These are phyloP conservation scores for Aspergillus flavus DNA, from an alignment of 2,329 filamentous ascomycete species.

Conservation along the genomic window DNA sequence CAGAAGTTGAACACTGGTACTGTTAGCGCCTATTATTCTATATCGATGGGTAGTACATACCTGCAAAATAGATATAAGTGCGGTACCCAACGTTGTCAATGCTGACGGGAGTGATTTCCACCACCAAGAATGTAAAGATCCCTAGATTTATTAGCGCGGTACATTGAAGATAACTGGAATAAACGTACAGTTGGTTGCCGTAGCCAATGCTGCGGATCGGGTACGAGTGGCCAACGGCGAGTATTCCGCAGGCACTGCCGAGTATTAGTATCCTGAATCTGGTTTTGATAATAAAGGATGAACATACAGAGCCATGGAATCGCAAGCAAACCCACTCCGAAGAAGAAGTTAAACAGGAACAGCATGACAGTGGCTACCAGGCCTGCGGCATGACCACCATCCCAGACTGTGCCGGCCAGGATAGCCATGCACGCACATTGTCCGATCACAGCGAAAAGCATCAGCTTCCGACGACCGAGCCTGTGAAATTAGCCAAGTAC, in stretches of 20 bases:
- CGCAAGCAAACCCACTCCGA: conserved; percentile 52
- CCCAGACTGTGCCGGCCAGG: conserved; percentile 48
- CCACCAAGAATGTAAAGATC: conserved; percentile 52
- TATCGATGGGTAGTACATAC: conserved; percentile 14
- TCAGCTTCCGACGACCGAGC: conserved; percentile 59
- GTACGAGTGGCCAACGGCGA: conserved; percentile 51
- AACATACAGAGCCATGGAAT: conserved; percentile 45
- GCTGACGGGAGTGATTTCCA: conserved; percentile 50
- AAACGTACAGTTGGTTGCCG: conserved; percentile 49
- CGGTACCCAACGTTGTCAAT: conserved; percentile 43
- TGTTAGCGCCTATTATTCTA: neutral
- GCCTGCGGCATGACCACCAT: conserved; percentile 41
- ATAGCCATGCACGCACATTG: conserved; percentile 55
- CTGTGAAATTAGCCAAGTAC: conserved; percentile 12
- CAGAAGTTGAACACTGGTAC: conserved; percentile 46
- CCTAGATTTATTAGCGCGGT: conserved; percentile 20
- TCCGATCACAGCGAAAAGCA: conserved; percentile 59
- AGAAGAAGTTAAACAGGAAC: conserved; percentile 59
- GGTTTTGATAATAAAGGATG: conserved; percentile 25
- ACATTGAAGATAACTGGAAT: conserved; percentile 3
- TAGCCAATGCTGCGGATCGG: conserved; percentile 52
- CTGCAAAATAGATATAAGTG: conserved; percentile 49
- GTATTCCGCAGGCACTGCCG: conserved; percentile 48
- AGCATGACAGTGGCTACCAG: conserved; percentile 53
- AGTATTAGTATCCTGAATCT: conserved; percentile 4